Evolutionary conservation across 768 basidiomycete genomes (phyloP).

Genomic region (Suillus variegatus): DNA sequence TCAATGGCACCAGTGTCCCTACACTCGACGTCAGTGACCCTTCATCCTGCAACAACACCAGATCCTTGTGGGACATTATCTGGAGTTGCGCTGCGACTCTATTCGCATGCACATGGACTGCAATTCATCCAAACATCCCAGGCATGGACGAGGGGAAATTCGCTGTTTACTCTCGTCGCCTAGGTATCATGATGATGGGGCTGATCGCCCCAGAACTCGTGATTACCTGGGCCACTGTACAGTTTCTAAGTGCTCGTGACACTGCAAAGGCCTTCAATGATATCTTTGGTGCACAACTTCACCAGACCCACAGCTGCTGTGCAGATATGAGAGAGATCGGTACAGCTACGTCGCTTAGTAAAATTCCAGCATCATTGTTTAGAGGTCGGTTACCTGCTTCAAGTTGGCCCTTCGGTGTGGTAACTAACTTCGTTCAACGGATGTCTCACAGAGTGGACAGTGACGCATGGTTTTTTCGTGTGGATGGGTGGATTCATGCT

Average conservation of each 20-base stretch:
- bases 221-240: constrained; percentile 27
- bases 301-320: no score
- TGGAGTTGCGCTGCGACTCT: constrained; percentile 30
- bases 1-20: neutral
- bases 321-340: neutral
- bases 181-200: constrained; percentile 18
- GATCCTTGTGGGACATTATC: constrained; percentile 36
- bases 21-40: neutral
- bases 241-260: constrained; percentile 21
- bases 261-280: neutral
- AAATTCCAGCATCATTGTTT: no score
- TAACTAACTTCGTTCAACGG: no score
- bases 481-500: constrained; percentile 25
- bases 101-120: constrained; percentile 32
- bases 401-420: no score
- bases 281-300: neutral
- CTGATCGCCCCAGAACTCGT: constrained; percentile 32
- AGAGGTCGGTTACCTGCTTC: no score
- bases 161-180: no score
- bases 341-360: neutral
- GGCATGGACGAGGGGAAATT: constrained; percentile 15
- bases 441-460: neutral
- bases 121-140: constrained; percentile 33
- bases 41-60: neutral
- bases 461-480: constrained; percentile 19